phyloP scores from a whole-genome alignment of 805 yeast species.

The Candida peoriensis region DNA sequence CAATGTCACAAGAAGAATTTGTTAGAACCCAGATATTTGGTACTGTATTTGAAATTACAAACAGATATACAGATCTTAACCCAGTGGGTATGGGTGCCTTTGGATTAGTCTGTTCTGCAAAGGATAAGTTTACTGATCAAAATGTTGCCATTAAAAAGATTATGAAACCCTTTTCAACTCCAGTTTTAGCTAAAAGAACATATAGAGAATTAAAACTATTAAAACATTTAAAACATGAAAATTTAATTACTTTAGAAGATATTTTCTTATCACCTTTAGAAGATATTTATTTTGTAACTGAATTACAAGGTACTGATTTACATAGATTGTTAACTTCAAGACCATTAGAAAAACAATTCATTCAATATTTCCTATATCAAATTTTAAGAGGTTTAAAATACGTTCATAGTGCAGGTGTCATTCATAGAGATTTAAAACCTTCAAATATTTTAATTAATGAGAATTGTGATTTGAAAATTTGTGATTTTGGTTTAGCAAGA shows the following conservation, averaged over 20 bases:
- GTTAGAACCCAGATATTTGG: conserved; percentile 85
- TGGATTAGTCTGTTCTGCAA: conserved; percentile 95
- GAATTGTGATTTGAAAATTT: conserved; percentile 85
- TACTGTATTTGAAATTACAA: conserved; percentile 90
- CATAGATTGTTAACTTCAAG: conserved; percentile 87
- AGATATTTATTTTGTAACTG: conserved; percentile 94
- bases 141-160: conserved; percentile 96
- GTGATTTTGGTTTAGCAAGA: conserved; percentile 94
- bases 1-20: conserved; percentile 24
- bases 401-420: conserved; percentile 89
- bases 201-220: conserved; percentile 91
- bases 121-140: conserved; percentile 83
- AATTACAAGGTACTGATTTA: conserved; percentile 92
- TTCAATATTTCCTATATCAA: conserved; percentile 94
- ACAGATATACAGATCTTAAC: conserved; percentile 82
- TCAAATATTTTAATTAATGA: conserved; percentile 80
- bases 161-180: conserved; percentile 94
- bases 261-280: conserved; percentile 92
- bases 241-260: conserved; percentile 87
- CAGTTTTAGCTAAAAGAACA: conserved; percentile 93
- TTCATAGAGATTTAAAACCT: conserved; percentile 86
- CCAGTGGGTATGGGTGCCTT: conserved; percentile 99
- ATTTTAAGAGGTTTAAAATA: conserved; percentile 85
- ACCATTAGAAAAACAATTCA: conserved; percentile 93
- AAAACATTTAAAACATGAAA: conserved; percentile 92